Evolutionary conservation across 768 basidiomycete species (phyloP), one percentile per base, ranked within the genome.

Genomic region (Collybia sp.): DNA sequence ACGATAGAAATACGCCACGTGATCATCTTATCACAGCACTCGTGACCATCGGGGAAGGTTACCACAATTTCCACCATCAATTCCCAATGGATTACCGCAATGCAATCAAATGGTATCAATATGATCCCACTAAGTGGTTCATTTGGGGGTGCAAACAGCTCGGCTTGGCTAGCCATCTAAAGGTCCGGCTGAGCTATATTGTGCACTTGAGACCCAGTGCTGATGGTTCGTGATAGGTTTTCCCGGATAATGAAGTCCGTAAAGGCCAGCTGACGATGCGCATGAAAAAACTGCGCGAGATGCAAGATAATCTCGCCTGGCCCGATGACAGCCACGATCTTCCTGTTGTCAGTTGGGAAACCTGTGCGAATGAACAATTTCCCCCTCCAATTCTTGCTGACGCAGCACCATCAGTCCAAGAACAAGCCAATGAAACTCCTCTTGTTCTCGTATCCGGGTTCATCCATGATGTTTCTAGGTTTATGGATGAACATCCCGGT

Each of bases 1-100:
- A 93, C 65, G 88, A 91, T 77, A 93, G 91, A 70, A 88, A 92
- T 65, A 86, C 88, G 8, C 91, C 92, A 18, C 76, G 84, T 42
- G 89, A 93, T 65, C 90, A 93, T 65, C 59, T 91, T 52, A 60
- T 92, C 60, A 93, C 91, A 31, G 92, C 92, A 3, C 70, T 93
- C 31, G 83, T 80, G 47, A 94, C 92, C 33, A 82, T 92, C 58
- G 92, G 92, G 47, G 92, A 95, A 65, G 92, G 92, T 11, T 95
- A 95, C 71, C 92, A 95, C 75, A 95, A 95, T 68, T 93, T 93
- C 79, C 92, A 95, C 69, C 92, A 95, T 49, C 70, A 82, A 58
- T 93, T 93, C 78, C 92, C 92, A 5, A 89, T 89, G 87, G 92
- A 94, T 64, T 94, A 91, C 72, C 79, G 91, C 17, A 93, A 93